Evolutionary conservation across 306 rosid species (phyloP), one percentile per base, ranked within the genome.

Genomic region (Pyrus betulifolia): DNA sequence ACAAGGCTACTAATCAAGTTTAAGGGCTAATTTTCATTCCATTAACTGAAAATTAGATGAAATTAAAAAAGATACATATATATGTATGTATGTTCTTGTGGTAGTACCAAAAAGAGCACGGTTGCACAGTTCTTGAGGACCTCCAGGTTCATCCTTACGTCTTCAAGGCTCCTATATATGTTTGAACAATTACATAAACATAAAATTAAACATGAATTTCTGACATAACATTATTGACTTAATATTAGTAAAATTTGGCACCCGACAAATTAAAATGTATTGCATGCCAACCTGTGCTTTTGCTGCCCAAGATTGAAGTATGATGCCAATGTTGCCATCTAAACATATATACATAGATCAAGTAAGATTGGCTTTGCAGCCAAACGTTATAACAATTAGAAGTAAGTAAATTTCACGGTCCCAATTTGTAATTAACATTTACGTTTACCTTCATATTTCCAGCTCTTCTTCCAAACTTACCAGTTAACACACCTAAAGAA

Each of bases 61-160:
- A 35, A 35, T 35, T 35, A 57, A 18, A n/a, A 6, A 3, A 2
- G 23, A 8, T 49, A 3, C 54, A 49, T 49, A 3, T 4, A 49
- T 11, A 49, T 46, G 25, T 25, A 40, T 14, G 54, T 15, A 35
- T 38, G 40, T n/a, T 59, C 42, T 21, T 13, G 22, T 54, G 60
- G 49, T 11, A 82, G 55, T 84, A 95, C 99, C 97, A 96, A 80
- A 82, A 96, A 49, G 17, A 96, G 84, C 74, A 92, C 99, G 2
- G 98, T 96, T 21, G 99, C 99, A 69, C 99, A 96, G 25, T 92
- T 84, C 87, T 95, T 96, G 78, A 96, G 84, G 31, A 96, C 98
- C 86, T 96, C 99, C 85, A 96, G 82, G 77, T 96, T 96, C 99
- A 96, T 92, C n/a, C 99, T 89, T 74, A 92, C 99, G 73, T 96